These are phyloP conservation scores for Magnusiomyces clavatus DNA, from an alignment of 1,139 yeast species.

Conservation along the genomic window DNA sequence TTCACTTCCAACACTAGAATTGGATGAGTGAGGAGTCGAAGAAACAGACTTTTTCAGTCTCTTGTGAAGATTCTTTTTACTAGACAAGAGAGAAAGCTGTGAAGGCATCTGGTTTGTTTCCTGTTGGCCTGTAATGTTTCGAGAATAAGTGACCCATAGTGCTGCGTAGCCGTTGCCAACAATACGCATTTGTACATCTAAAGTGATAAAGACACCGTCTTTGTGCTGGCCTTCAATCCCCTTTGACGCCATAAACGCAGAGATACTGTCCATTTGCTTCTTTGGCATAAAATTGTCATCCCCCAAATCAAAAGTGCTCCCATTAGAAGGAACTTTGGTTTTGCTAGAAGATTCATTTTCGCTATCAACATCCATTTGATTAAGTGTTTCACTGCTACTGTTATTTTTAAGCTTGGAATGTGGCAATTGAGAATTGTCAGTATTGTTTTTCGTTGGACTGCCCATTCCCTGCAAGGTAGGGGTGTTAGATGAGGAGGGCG, in stretches of 20 bases:
- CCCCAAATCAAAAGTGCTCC: not conserved
- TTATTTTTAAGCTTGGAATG: not conserved
- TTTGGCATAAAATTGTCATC: not conserved
- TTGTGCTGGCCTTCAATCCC: conserved; percentile 64
- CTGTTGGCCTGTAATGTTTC: conserved; percentile 23
- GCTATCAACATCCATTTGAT: not conserved
- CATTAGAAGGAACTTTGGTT: not conserved
- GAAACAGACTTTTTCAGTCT: not conserved
- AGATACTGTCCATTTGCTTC: conserved; percentile 13
- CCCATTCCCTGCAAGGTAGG: too few species aligned
- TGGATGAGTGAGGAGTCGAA: not conserved
- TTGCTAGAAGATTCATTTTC: not conserved
- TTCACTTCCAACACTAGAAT: not conserved
- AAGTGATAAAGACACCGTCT: conserved; percentile 55
- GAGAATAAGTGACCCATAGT: conserved; percentile 83
- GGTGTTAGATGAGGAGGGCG: too few species aligned
- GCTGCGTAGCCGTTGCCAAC: conserved; percentile 52
- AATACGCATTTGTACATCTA: conserved; percentile 78
- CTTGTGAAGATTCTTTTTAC: conserved; percentile 29
- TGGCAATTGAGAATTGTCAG: too few species aligned
- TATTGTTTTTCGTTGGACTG: too few species aligned
- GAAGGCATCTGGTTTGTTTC: conserved; percentile 41
- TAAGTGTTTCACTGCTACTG: not conserved
- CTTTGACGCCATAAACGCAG: conserved; percentile 19
- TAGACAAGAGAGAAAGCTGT: conserved; percentile 43